These are phyloP conservation scores for Coniochaeta prunicola DNA, from an alignment of 2,329 filamentous ascomycete genomes.

Conservation along the genomic window DNA sequence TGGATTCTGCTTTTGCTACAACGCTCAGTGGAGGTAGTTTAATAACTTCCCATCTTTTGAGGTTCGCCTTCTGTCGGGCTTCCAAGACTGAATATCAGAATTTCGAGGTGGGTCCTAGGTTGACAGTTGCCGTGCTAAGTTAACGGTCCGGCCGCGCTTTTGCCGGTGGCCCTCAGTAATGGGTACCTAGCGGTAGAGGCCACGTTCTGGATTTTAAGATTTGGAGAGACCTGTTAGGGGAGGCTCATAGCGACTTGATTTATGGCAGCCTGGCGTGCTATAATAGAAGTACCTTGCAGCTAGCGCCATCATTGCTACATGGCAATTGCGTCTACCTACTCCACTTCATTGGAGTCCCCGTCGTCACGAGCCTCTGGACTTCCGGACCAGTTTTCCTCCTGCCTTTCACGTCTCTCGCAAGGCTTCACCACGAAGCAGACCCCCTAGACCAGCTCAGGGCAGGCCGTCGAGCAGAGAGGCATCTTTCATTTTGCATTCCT, in stretches of 20 bases:
- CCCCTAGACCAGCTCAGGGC: neutral
- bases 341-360: neutral
- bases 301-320: neutral
- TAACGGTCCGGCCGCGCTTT: neutral
- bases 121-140: neutral
- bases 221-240: neutral
- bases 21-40: neutral
- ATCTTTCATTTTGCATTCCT: conserved; percentile 1
- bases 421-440: neutral
- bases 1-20: neutral
- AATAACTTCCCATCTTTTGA: neutral
- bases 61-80: too few species aligned
- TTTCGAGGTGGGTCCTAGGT: neutral
- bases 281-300: neutral
- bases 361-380: neutral
- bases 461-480: neutral
- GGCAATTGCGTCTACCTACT: neutral
- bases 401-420: neutral
- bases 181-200: neutral
- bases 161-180: neutral
- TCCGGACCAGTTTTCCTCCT: neutral
- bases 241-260: neutral
- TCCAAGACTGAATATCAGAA: too few species aligned
- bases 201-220: neutral
- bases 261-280: neutral